Base-by-base conservation (phyloP, 2,329 filamentous ascomycete genomes). In the Madurella fahalii region DNA sequence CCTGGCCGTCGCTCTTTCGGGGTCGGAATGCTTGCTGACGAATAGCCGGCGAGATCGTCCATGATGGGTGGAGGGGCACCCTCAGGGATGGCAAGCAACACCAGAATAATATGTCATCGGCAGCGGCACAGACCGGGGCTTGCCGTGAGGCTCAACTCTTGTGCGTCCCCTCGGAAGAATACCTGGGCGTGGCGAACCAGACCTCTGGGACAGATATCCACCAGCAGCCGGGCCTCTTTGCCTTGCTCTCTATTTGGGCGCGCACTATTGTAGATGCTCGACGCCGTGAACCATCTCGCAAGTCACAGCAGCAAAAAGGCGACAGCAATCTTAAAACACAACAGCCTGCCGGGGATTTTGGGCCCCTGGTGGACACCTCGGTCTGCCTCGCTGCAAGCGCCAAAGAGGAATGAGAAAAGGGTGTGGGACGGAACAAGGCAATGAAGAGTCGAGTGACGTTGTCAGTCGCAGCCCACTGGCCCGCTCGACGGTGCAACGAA, bases 1-100 rank as follows among this genome's bases (percentile, higher is more conserved):
- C 47, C 47, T 40, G 47, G 47, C 20, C 17, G 30, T 18, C 30
- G 13, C 17, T 34, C 18, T 51, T 34, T 40, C 32, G 45, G 40
- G 40, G 39, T 16, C 41, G 40, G 37, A 32, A 9, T 31, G n/a
- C 17, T 13, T 45, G 45, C 40, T 53, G 52, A 53, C 52, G 52
- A 53, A 53, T 53, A 15, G 40, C 16, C 16, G 17, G 16, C 17
- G 16, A 18, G 40, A 42, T 42, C 40, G 40, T 17, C 17, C 16
- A 37, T 37, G 34, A 11, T 37, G 34, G 34, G 34, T 9, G 34
- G 34, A 37, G 34, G 34, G 34, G 11, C 34, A 11, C 34, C 4
- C 34, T 37, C 9, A 9, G 9, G 34, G 34, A 37, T 37, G 34
- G 9, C 34, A 37, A 4, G 4, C 34, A 2, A 37, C 9, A 5